A percentile compares a stretch with the other conserved stretches of the same genome.
Evolutionary conservation across 2,329 filamentous ascomycete genomes (phyloP).

Genomic region (Stylonectria norvegica): DNA sequence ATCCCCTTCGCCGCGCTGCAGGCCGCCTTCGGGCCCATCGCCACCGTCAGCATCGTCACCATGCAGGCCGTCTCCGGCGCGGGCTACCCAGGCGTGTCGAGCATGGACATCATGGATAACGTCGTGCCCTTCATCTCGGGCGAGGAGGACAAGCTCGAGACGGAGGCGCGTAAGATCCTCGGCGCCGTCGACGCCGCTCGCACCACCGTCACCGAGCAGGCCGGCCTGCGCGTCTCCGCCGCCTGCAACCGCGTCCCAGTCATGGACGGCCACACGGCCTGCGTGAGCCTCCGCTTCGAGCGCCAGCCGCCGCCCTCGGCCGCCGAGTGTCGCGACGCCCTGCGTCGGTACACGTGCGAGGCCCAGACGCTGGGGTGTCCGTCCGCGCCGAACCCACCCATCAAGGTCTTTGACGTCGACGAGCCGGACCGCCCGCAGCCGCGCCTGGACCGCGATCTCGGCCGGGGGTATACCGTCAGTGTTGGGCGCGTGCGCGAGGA

Average conservation of each 20-base stretch:
- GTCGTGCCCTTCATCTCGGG: constrained; percentile 90
- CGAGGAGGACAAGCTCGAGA: constrained; percentile 95
- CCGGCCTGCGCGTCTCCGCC: constrained; percentile 71
- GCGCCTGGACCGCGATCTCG: constrained; percentile 79
- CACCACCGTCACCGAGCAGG: constrained; percentile 74
- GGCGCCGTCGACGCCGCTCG: constrained; percentile 67
- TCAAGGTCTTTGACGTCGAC: constrained; percentile 88
- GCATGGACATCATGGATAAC: constrained; percentile 96
- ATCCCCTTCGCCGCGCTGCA: constrained; percentile 92
- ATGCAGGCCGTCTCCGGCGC: constrained; percentile 93
- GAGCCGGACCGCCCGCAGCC: constrained; percentile 89
- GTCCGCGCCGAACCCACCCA: constrained; percentile 76
- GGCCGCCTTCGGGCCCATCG: constrained; percentile 78
- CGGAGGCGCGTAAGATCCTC: constrained; percentile 92
- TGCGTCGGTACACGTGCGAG: constrained; percentile 78
- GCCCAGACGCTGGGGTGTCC: constrained; percentile 81
- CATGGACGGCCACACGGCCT: constrained; percentile 92
- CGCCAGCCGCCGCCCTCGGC: constrained; percentile 69
- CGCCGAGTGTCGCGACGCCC: constrained; percentile 72
- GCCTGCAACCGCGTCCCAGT: constrained; percentile 95
- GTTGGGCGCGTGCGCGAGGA: constrained; percentile 86
- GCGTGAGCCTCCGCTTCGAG: constrained; percentile 80
- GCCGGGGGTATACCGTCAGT: constrained; percentile 83
- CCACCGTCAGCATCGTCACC: constrained; percentile 75
- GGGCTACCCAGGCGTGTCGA: constrained; percentile 84